Conservation (phyloP, 768 basidiomycete species). For the Dacryopinax spathularia region DNA sequence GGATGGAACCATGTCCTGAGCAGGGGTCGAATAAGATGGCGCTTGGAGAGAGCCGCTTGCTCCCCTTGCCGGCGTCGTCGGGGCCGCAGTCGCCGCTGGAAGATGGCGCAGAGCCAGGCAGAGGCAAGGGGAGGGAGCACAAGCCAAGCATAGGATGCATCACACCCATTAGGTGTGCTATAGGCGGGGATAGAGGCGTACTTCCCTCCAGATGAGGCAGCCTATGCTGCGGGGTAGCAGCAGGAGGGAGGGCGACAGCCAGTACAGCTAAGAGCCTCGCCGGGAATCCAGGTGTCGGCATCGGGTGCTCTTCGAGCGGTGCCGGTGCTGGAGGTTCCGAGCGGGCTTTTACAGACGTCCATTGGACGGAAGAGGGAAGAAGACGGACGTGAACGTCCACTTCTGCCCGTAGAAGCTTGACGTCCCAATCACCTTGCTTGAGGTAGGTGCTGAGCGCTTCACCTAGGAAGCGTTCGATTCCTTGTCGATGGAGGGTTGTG, state of each 20-base stretch:
- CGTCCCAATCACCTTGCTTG: background rate
- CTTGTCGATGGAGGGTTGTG: background rate
- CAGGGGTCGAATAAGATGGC: background rate
- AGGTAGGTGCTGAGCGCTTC: background rate
- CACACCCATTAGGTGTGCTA: background rate
- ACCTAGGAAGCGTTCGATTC: background rate
- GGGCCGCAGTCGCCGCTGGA: too few relatives aligned
- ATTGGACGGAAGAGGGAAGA: background rate
- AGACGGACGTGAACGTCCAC: background rate
- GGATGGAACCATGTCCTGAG: background rate
- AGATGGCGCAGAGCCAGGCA: too few relatives aligned
- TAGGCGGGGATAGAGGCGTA: background rate
- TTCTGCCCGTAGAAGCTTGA: background rate
- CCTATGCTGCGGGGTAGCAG: background rate
- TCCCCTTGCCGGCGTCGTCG: too few relatives aligned
- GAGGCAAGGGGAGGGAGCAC: background rate
- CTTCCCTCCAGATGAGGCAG: background rate
- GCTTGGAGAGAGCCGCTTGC: too few relatives aligned
- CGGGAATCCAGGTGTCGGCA: background rate
- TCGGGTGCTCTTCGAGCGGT: background rate
- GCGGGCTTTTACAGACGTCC: background rate
- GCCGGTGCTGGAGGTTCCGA: background rate
- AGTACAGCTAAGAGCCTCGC: background rate
- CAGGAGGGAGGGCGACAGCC: background rate
- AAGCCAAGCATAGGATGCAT: too few relatives aligned